Base-by-base conservation (phyloP, 768 basidiomycete genomes). In the Hypsizygus marmoreus region DNA sequence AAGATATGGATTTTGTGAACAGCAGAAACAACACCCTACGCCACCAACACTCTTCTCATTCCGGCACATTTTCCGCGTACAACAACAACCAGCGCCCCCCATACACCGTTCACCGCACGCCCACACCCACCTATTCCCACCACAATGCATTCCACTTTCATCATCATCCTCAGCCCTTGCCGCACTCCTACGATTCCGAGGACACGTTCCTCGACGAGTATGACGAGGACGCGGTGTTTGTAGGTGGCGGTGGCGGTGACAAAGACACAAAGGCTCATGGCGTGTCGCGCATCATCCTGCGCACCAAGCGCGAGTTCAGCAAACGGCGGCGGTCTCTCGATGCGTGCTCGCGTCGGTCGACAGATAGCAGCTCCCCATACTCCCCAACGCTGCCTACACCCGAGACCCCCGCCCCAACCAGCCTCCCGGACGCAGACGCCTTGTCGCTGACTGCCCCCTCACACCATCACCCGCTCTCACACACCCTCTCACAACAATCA, bases 131-230 rank as follows among this genome's bases (percentile, higher is more conserved):
- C 35, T 38, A 41, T 40, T 40, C 51, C 56, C 49, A 56, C 56
- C 33, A 53, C 54, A n/a, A n/a, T n/a, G n/a, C n/a, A n/a, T n/a
- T n/a, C n/a, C n/a, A n/a, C n/a, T n/a, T n/a, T n/a, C 6, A 52
- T 60, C 23, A 53, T 56, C 26, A 62, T 53, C 2, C 50, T 47
- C 26, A 54, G 45, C 36, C 55, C 60, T 7, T 49, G 55, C 31
- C 64, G 45, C n/a, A 60, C 57, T 65, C 64, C 0, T 59, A 52
- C 49, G 66, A 66, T 35, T 59, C 58, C 0, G 59, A 58, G 8
- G 53, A 59, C 44, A 56, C 58, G 16, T 52, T 58, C n/a, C 53
- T 59, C 22, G 65, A 67, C 34, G 64, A 69, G 14, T 63, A 67
- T 10, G 58, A 61, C 9, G 53, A 53, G 28, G 60, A 60, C 39